Percentiles rank a stretch among this genome's conserved stretches.
These are phyloP conservation scores for Aspergillus conjunctus DNA, from an alignment of 495 filamentous ascomycete species.

Conservation along the genomic window DNA sequence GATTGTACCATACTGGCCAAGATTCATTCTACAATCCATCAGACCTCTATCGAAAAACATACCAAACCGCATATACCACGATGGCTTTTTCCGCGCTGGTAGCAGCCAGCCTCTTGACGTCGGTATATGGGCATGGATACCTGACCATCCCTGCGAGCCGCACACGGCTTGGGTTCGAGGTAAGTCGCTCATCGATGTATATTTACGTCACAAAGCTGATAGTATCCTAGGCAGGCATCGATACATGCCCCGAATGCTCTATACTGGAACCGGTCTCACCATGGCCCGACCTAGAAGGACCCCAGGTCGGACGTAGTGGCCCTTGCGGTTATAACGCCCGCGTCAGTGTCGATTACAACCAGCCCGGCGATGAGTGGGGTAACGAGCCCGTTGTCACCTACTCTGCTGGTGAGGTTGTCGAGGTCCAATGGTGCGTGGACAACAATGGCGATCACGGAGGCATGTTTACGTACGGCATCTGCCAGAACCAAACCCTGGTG, in stretches of 20 bases:
- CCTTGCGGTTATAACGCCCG: constrained; percentile 60
- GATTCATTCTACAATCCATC: no score
- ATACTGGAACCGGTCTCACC: constrained; percentile 58
- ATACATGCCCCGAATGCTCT: constrained; percentile 58
- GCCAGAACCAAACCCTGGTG: constrained; percentile 54
- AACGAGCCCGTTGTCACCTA: constrained; percentile 48
- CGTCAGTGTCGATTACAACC: constrained; percentile 58
- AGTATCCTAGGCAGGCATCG: constrained; percentile 39
- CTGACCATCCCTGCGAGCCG: not conserved
- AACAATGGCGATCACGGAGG: constrained; percentile 62
- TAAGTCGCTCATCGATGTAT: no score
- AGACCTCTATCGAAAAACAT: no score
- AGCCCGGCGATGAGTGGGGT: constrained; percentile 50
- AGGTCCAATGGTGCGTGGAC: constrained; percentile 60
- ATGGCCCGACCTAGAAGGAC: constrained; percentile 52
- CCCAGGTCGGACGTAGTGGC: constrained; percentile 53
- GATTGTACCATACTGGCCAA: no score
- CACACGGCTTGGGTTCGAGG: not conserved
- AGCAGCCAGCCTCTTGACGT: not conserved
- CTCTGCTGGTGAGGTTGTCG: constrained; percentile 46
- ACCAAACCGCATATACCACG: no score
- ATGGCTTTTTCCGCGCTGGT: not conserved
- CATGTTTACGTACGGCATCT: constrained; percentile 61
- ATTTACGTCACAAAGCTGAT: not conserved
- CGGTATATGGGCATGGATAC: not conserved